A percentile compares a stretch with the other conserved stretches of the same genome.
Evolutionary conservation across 2,329 filamentous ascomycete genomes (phyloP).

Genomic region (Talaromyces sp.): DNA sequence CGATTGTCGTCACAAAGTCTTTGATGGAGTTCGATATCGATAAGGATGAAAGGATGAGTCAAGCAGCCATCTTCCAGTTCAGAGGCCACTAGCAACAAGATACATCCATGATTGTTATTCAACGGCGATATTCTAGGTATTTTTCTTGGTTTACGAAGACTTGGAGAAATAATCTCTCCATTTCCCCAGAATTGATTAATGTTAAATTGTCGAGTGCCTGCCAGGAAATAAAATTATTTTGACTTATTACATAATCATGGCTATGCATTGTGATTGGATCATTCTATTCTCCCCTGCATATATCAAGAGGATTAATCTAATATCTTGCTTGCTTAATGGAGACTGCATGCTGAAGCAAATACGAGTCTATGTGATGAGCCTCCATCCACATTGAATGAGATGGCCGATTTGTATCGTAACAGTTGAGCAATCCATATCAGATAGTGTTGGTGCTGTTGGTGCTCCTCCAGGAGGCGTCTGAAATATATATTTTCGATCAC

Average conservation of each 20-base stretch:
- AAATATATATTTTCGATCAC: not conserved
- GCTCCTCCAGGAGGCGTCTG: not conserved
- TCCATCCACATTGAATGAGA: not conserved
- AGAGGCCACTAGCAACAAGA: not conserved
- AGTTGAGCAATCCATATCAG: not conserved
- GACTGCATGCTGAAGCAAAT: not conserved
- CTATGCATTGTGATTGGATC: not conserved
- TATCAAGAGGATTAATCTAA: not conserved
- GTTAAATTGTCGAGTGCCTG: not conserved
- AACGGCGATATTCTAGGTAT: not conserved
- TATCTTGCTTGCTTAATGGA: not conserved
- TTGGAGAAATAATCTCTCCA: not conserved
- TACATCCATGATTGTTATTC: not conserved
- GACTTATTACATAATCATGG: slow-evolving; percentile 10
- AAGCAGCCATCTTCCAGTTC: not conserved
- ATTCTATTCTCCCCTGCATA: not conserved
- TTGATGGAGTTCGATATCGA: slow-evolving; percentile 3
- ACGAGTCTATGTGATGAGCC: not conserved
- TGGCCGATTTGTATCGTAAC: not conserved
- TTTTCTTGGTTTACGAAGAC: too few species aligned
- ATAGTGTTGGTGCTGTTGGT: too few species aligned
- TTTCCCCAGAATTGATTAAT: not conserved
- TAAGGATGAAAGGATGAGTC: slow-evolving; percentile 11
- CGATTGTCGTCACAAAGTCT: not conserved
- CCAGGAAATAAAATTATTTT: not conserved